Base-by-base conservation (phyloP, 2,329 filamentous ascomycete species). In the Colletotrichum orchidophilum region DNA sequence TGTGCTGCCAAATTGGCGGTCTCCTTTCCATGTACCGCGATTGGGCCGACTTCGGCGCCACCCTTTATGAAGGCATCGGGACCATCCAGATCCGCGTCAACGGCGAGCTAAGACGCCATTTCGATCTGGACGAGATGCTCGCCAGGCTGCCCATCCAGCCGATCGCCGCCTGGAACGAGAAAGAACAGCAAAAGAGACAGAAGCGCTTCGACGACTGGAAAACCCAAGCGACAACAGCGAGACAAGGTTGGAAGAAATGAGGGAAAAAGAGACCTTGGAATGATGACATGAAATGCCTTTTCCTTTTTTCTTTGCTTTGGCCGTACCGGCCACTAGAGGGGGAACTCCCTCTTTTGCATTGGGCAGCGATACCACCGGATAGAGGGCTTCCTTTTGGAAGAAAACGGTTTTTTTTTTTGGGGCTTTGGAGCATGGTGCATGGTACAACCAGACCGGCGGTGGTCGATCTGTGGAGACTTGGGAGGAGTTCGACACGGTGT, bases 81-180 rank as follows among this genome's bases (percentile, higher is more conserved):
- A 68, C 31, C 11, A 74, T 74, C 31, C 63, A 74, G 53, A 71
- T 74, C 53, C 71, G 73, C 26, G 73, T 74, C 31, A 70, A 66
- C 39, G 73, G 73, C 42, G 71, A 71, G 46, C 60, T 60, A 24
- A 60, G 72, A 57, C 66, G 72, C 31, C 46, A 66, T 7, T 74
- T 73, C 31, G 72, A 73, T 15, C 67, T 74, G 49, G 72, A 74
- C 60, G 66, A 73, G 50, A 70, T 74, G 58, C 63, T 74, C 18
- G 66, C 61, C 62, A 64, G 63, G 33, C 50, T 74, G 26, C 70
- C 70, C 26, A 66, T 70, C 29, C 71, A 70, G 27, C 70, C 70
- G 15, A 73, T 73, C 52, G 52, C 64, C 29, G 72, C 61, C 11
- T 70, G 63, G 61, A 73, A 66, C 29, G 53, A 72, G 27, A 66